Evolutionary conservation across 202 grass and related monocot genomes (phyloP).

Genomic region (Schoenoplectus triqueter): DNA sequence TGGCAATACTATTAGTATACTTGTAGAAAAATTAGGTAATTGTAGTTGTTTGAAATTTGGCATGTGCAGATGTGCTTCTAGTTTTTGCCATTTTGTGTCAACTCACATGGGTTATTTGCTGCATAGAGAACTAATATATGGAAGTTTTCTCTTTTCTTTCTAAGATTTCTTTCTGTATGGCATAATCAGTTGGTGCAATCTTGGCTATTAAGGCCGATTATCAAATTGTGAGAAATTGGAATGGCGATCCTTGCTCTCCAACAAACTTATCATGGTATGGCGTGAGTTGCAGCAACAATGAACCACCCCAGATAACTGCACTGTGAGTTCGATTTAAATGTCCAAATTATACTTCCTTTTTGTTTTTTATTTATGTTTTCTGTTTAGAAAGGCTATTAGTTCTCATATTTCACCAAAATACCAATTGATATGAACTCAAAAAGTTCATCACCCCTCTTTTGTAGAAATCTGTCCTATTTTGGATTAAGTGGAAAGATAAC

Average conservation of each 20-base stretch:
- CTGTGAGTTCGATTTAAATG: no score
- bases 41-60: no score
- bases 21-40: no score
- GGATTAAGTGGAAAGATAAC: slow-evolving; percentile 43
- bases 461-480: slow-evolving; percentile 40
- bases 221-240: slow-evolving; percentile 40
- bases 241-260: slow-evolving; percentile 46
- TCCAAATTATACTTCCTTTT: no score
- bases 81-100: no score
- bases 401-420: not conserved
- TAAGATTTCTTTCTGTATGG: not conserved
- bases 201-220: slow-evolving; percentile 21
- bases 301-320: slow-evolving; percentile 26
- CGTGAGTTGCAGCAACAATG: slow-evolving; percentile 28
- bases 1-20: no score
- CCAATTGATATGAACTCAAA: no score
- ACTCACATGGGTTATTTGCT: no score
- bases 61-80: no score
- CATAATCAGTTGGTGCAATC: slow-evolving; percentile 33
- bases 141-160: not conserved
- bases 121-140: not conserved
- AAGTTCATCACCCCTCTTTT: no score
- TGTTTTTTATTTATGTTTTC: no score
- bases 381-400: no score
- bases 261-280: slow-evolving; percentile 32